Evolutionary conservation across 2,329 filamentous ascomycete species (phyloP).

Genomic region (Cladosporium sp.): DNA sequence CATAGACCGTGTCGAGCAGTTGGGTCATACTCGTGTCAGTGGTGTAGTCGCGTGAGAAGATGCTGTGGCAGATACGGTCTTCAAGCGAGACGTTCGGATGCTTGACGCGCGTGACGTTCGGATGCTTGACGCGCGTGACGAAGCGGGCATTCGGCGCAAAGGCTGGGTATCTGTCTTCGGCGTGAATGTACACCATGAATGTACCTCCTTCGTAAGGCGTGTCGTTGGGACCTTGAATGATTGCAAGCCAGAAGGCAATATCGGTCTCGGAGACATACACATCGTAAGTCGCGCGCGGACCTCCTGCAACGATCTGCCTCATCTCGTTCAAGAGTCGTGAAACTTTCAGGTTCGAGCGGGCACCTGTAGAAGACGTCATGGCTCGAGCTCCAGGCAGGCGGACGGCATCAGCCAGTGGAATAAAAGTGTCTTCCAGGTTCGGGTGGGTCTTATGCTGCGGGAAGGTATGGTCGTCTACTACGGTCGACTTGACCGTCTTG

Average conservation of each 20-base stretch:
- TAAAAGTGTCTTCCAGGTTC: constrained; percentile 29
- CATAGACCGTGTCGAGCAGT: constrained; percentile 33
- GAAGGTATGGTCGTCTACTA: constrained; percentile 27
- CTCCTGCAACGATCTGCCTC: constrained; percentile 26
- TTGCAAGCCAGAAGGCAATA: constrained; percentile 89
- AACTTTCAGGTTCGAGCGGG: constrained; percentile 24
- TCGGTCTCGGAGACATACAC: constrained; percentile 77
- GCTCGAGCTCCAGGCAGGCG: not conserved
- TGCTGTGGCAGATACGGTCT: constrained; percentile 35
- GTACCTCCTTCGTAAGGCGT: constrained; percentile 95
- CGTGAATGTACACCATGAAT: constrained; percentile 55
- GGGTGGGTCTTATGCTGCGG: constrained; percentile 33
- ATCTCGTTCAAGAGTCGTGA: constrained; percentile 33
- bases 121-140: constrained; percentile 35
- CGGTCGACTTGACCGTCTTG: constrained; percentile 16
- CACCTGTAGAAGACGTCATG: not conserved
- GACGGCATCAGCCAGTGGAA: constrained; percentile 20
- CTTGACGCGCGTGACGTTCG: constrained; percentile 32
- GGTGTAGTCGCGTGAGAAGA: constrained; percentile 36
- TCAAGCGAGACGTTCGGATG: constrained; percentile 36
- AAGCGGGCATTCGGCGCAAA: constrained; percentile 35
- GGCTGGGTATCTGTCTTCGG: constrained; percentile 34
- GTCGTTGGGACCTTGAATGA: constrained; percentile 91
- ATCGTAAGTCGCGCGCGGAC: constrained; percentile 33
- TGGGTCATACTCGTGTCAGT: constrained; percentile 31